Evolutionary conservation across 148 eudicot species (phyloP).

Genomic region (Diospyros kaki): DNA sequence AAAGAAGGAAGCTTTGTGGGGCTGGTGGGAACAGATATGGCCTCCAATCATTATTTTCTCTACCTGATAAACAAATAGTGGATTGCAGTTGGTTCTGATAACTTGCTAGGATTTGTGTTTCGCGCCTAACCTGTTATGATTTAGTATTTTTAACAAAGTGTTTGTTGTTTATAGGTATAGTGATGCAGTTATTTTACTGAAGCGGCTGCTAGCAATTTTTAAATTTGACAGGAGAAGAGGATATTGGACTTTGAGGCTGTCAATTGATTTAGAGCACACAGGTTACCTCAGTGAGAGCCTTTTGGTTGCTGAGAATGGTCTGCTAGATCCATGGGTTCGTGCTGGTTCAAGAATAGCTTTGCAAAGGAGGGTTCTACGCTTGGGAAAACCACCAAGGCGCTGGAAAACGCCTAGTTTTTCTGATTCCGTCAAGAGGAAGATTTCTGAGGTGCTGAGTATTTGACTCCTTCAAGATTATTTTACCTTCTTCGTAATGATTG

Average conservation of each 20-base stretch:
- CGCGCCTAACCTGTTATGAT: not conserved
- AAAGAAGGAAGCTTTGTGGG: too few relatives aligned
- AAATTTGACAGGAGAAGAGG: constrained; percentile 80
- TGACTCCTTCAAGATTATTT: constrained; percentile 2
- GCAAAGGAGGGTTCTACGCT: constrained; percentile 77
- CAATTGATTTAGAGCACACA: constrained; percentile 81
- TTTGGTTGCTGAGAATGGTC: constrained; percentile 69
- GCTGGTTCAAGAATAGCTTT: constrained; percentile 83
- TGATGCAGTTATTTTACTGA: constrained; percentile 72
- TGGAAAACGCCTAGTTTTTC: constrained; percentile 84
- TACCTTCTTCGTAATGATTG: not conserved
- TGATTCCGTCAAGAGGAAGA: constrained; percentile 64
- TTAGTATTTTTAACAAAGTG: not conserved
- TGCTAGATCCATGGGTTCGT: constrained; percentile 84
- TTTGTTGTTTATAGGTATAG: constrained; percentile 42
- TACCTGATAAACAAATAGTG: not conserved
- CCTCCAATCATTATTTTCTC: too few relatives aligned
- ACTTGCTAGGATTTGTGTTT: not conserved
- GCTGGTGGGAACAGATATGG: too few relatives aligned
- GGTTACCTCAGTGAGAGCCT: constrained; percentile 75
- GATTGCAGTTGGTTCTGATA: not conserved
- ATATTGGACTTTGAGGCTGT: constrained; percentile 90
- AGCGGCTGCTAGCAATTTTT: constrained; percentile 44
- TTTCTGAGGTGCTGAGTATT: constrained; percentile 53
- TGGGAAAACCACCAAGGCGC: constrained; percentile 94